These are phyloP conservation scores for Pseudocercospora ulei DNA, from an alignment of 2,329 filamentous ascomycete species.

Conservation along the genomic window DNA sequence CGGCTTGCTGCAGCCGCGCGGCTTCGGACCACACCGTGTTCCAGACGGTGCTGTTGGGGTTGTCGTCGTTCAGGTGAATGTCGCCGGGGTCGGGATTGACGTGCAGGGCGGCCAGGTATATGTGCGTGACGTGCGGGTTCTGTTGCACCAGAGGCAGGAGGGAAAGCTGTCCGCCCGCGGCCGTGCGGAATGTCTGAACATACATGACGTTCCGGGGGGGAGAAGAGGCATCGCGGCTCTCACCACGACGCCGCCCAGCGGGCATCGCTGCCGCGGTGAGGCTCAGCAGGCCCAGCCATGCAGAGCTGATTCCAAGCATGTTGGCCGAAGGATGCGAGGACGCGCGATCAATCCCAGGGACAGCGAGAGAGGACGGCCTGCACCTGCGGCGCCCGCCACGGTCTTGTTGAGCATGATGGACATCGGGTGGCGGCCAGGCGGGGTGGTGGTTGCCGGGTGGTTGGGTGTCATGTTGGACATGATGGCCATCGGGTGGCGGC, in stretches of 20 bases:
- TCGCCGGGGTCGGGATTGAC: slow-evolving; percentile 25
- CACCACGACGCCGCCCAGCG: slow-evolving; percentile 11
- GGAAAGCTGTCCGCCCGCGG: slow-evolving; percentile 24
- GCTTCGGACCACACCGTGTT: slow-evolving; percentile 26
- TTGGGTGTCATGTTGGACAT: no score
- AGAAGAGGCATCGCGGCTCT: slow-evolving; percentile 18
- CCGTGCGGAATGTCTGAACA: slow-evolving; percentile 27
- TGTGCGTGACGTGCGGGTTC: slow-evolving; percentile 27
- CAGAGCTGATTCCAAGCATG: slow-evolving; percentile 12
- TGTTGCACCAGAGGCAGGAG: slow-evolving; percentile 26
- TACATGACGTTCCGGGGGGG: slow-evolving; percentile 24
- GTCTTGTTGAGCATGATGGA: no score
- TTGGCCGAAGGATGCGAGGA: not conserved
- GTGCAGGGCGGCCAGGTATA: slow-evolving; percentile 28
- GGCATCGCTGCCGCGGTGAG: slow-evolving; percentile 7
- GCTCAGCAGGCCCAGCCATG: slow-evolving; percentile 16
- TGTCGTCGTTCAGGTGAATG: slow-evolving; percentile 29
- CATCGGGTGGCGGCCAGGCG: no score
- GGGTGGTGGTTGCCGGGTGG: no score
- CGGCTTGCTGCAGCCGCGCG: slow-evolving; percentile 23
- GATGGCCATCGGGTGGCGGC: no score
- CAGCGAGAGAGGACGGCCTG: not conserved
- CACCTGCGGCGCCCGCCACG: no score
- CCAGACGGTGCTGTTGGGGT: slow-evolving; percentile 21
- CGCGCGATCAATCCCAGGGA: no score